Conservation (phyloP, 257 asterid genomes). For the Scutellaria minor region DNA sequence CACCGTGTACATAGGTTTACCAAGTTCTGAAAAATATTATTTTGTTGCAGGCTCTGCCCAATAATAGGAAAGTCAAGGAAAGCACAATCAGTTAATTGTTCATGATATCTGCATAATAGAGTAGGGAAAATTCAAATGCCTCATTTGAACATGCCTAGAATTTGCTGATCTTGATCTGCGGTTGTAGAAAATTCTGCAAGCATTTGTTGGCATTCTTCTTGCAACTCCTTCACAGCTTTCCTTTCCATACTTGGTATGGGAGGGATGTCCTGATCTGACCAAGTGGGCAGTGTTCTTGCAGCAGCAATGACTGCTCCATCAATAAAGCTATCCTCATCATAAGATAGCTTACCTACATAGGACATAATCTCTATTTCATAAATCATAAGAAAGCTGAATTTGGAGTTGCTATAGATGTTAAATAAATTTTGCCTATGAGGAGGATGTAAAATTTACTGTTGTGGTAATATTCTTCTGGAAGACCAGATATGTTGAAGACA, state of each 20-base stretch:
- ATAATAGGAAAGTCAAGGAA: slow-evolving; percentile 21
- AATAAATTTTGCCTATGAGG: slow-evolving; percentile 20
- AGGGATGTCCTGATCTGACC: slow-evolving; percentile 94
- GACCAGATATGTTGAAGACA: slow-evolving; percentile 85
- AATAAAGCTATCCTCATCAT: slow-evolving; percentile 61
- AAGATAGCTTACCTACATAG: slow-evolving; percentile 72
- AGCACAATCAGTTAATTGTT: not conserved
- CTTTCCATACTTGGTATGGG: slow-evolving; percentile 85
- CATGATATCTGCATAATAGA: slow-evolving; percentile 1
- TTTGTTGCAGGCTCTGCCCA: slow-evolving; percentile 12
- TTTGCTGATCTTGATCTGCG: slow-evolving; percentile 70
- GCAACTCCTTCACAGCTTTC: slow-evolving; percentile 86
- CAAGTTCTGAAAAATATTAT: slow-evolving; percentile 9
- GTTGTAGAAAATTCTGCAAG: slow-evolving; percentile 76
- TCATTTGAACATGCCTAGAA: slow-evolving; percentile 61
- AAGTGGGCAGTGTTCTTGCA: slow-evolving; percentile 90
- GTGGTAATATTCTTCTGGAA: slow-evolving; percentile 84
- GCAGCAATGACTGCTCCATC: slow-evolving; percentile 97
- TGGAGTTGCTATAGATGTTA: slow-evolving; percentile 10
- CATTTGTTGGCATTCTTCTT: slow-evolving; percentile 89
- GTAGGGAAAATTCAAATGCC: slow-evolving; percentile 29
- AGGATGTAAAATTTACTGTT: slow-evolving; percentile 62
- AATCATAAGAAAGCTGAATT: slow-evolving; percentile 29
- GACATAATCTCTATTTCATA: slow-evolving; percentile 34
- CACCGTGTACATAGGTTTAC: not conserved